Evolutionary conservation across 2,329 filamentous ascomycete species (phyloP), one percentile per base, ranked within the genome.

Genomic region (Aspergillus texensis): DNA sequence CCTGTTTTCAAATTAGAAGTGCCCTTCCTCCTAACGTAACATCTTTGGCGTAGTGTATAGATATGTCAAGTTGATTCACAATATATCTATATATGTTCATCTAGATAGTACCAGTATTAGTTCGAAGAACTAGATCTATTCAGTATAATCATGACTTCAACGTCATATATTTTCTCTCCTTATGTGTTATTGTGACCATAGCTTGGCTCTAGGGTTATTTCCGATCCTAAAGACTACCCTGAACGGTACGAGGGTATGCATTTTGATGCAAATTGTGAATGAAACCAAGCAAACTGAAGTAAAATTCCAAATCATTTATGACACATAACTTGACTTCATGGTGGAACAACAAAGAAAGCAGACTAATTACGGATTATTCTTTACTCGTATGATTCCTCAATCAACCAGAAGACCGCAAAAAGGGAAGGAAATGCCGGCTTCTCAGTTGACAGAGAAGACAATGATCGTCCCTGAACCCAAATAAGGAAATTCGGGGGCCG

Each of bases 401-500:
- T 14, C 21, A 21, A 39, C n/a, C 8, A 26, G 30, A 55, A 24
- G 32, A 53, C 26, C 21, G n/a, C 55, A 45, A 57, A 57, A 46
- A 34, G 28, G 52, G 48, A 60, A 60, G 14, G 12, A 36, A 54
- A 55, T 45, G 14, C 39, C 39, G 39, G 52, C 54, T n/a, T 63
- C 58, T 60, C 39, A 57, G 43, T 45, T 60, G 57, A 53, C 34
- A 41, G 34, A 48, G 43, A 59, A 41, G 16, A 57, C 60, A 53
- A 54, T 52, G 36, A 43, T 57, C 45, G 55, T 57, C 50, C 52
- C 36, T 53, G 50, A 43, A 19, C 53, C 53, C 45, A 28, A 57
- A 57, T 62, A 45, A 57, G 54, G 60, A 48, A 60, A 60, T 55
- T 46, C 58, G 50, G 43, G 54, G 32, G 30, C 14, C 52, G 34